Percentiles rank a stretch among this genome's conserved stretches.
These are phyloP conservation scores for Gleditsia sinensis DNA, from an alignment of 306 rosid genomes.

Conservation along the genomic window DNA sequence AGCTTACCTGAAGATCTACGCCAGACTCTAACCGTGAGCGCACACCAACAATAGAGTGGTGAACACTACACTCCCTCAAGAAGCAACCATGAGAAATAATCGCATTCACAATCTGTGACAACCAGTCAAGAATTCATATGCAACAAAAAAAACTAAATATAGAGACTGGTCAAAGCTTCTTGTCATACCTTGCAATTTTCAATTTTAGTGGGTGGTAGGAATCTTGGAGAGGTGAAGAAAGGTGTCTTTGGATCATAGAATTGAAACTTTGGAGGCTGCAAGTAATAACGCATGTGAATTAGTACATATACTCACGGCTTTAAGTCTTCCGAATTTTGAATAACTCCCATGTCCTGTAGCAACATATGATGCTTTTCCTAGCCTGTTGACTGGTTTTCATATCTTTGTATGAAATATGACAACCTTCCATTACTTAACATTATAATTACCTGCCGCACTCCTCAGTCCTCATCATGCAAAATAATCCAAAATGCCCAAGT, in stretches of 20 bases:
- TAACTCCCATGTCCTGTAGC: conserved; percentile 1
- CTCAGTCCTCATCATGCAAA: conserved; percentile 30
- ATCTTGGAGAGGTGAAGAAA: conserved; percentile 94
- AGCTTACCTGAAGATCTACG: conserved; percentile 74
- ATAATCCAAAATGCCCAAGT: conserved; percentile 7
- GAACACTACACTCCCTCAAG: conserved; percentile 82
- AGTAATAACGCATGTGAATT: conserved; percentile 5
- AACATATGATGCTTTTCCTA: background rate
- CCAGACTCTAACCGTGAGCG: conserved; percentile 90
- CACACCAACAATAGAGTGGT: conserved; percentile 91
- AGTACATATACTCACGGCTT: conserved; percentile 33
- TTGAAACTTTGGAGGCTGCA: conserved; percentile 84
- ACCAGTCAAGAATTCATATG: conserved; percentile 18
- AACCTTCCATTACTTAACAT: conserved; percentile 8
- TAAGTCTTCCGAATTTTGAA: conserved; percentile 11
- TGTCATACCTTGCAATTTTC: conserved; percentile 89
- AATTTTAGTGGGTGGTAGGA: conserved; percentile 95
- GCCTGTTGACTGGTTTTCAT: background rate
- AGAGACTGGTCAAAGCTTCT: conserved; percentile 17
- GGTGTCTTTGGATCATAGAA: conserved; percentile 97
- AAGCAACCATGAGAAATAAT: conserved; percentile 96
- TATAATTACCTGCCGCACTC: background rate
- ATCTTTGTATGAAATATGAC: conserved; percentile 7
- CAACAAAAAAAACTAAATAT: conserved; percentile 24
- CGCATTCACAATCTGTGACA: conserved; percentile 78